Conservation (phyloP, 306 rosid genomes). For the Quercus parvula region DNA sequence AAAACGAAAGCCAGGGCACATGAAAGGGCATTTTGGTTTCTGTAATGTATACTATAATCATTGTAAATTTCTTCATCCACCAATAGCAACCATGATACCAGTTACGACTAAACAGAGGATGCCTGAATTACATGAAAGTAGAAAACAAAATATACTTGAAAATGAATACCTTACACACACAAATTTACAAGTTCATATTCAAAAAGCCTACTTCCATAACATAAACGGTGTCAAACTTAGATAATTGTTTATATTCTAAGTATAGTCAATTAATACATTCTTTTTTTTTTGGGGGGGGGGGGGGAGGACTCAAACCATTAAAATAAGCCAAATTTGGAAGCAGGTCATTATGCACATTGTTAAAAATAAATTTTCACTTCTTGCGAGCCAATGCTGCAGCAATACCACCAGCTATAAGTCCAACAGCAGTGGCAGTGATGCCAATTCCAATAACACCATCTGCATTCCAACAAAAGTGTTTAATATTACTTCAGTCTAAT, state of each 20-base stretch:
- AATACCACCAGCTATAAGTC: conserved; percentile 78
- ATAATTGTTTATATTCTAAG: not conserved
- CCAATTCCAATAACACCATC: conserved; percentile 96
- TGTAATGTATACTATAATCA: too few relatives aligned
- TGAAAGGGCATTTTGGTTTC: too few relatives aligned
- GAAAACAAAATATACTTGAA: not conserved
- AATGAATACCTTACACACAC: too few relatives aligned
- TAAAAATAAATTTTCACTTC: conserved; percentile 31
- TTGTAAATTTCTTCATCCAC: too few relatives aligned
- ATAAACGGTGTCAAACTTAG: not conserved
- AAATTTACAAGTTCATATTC: not conserved
- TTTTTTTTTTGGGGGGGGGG: not conserved
- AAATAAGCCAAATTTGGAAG: not conserved
- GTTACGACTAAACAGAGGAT: too few relatives aligned
- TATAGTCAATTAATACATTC: not conserved
- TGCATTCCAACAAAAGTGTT: conserved; percentile 28
- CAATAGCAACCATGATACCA: too few relatives aligned
- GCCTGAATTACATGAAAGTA: too few relatives aligned
- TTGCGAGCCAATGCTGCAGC: conserved; percentile 82
- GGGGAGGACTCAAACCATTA: not conserved
- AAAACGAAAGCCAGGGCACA: too few relatives aligned
- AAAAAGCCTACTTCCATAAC: not conserved
- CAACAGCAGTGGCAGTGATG: conserved; percentile 84
- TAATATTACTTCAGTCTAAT: conserved; percentile 9
- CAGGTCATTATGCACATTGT: not conserved